A percentile compares a stretch with the other conserved stretches of the same genome.
Conservation (phyloP, 2,329 filamentous ascomycete genomes). For the Colletotrichum aenigma region DNA sequence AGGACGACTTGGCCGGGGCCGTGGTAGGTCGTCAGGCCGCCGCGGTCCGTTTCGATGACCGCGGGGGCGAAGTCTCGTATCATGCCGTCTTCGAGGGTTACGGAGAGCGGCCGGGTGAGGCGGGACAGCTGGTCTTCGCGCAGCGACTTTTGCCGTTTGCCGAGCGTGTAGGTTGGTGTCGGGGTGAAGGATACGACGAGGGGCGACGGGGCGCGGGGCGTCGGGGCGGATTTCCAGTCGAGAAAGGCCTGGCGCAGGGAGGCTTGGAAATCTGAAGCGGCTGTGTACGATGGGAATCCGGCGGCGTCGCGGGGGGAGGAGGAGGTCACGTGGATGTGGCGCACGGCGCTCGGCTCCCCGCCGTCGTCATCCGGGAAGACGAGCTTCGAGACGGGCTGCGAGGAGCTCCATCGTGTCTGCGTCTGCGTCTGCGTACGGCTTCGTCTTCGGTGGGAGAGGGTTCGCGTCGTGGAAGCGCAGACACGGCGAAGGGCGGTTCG, state of each 20-base stretch:
- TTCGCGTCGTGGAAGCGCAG: not conserved
- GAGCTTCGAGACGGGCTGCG: not conserved
- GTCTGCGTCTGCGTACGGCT: not conserved
- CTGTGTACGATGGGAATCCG: constrained; percentile 3
- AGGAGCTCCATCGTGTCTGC: constrained; percentile 9
- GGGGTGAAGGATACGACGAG: constrained; percentile 84
- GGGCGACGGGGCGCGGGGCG: constrained; percentile 59
- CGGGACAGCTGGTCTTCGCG: constrained; percentile 46
- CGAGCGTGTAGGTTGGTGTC: constrained; percentile 85
- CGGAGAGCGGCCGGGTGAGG: constrained; percentile 43
- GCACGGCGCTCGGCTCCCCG: constrained; percentile 1
- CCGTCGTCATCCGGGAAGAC: constrained; percentile 1
- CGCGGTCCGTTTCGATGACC: constrained; percentile 77
- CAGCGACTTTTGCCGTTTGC: constrained; percentile 74
- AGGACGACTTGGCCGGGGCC: constrained; percentile 90
- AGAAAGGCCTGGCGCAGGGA: constrained; percentile 35
- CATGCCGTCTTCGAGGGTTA: constrained; percentile 29
- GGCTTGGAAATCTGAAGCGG: constrained; percentile 16
- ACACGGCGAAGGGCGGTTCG: not conserved
- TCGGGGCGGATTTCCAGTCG: constrained; percentile 34
- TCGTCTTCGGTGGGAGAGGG: not conserved
- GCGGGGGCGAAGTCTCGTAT: constrained; percentile 49
- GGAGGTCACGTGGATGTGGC: constrained; percentile 13
- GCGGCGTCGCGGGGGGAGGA: not conserved
- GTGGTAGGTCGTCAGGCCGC: constrained; percentile 93